A percentile compares a stretch with the other conserved stretches of the same genome.
Conservation (phyloP, 257 asterid genomes). For the Capsicum rhomboideum region DNA sequence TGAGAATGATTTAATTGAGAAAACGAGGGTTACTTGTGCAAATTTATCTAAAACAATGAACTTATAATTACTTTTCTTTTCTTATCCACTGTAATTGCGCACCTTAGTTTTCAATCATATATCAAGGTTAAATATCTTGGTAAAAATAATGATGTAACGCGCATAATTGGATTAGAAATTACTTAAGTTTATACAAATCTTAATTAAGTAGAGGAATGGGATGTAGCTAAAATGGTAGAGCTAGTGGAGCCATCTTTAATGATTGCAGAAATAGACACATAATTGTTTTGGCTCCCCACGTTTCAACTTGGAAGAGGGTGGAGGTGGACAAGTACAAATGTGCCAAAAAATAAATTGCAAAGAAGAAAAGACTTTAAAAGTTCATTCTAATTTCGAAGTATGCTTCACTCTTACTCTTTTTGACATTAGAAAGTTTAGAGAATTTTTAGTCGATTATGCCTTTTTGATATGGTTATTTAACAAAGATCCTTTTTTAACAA, state of each 20-base stretch:
- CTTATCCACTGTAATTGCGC: background rate
- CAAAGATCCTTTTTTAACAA: too few species aligned
- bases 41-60: background rate
- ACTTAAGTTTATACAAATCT: background rate
- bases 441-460: background rate
- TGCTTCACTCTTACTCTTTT: background rate
- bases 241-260: conserved; percentile 10
- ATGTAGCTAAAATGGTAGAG: background rate
- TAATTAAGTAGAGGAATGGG: background rate
- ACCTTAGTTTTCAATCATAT: background rate
- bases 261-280: conserved; percentile 17
- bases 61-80: background rate
- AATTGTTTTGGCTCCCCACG: conserved; percentile 22
- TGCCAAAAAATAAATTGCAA: background rate
- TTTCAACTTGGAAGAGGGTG: background rate
- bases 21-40: background rate
- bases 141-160: background rate
- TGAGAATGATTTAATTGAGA: background rate
- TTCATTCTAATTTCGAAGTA: background rate
- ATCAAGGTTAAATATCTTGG: background rate
- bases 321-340: background rate
- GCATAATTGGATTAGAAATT: background rate
- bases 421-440: background rate
- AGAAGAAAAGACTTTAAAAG: background rate
- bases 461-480: too few species aligned